These are phyloP conservation scores for Cladosporium oxysporum DNA, from an alignment of 2,329 filamentous ascomycete genomes.

Conservation along the genomic window DNA sequence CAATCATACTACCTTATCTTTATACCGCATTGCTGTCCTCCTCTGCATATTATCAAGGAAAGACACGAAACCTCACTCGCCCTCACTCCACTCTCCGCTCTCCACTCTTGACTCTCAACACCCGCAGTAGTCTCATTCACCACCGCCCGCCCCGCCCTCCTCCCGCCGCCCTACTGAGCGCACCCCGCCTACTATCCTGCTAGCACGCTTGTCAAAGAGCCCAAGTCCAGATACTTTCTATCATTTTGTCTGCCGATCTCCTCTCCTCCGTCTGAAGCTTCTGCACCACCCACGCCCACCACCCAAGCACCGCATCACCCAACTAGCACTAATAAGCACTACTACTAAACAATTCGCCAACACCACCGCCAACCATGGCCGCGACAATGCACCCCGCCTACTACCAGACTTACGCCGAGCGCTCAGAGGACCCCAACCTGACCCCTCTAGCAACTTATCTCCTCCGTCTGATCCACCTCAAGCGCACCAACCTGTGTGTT, in stretches of 20 bases:
- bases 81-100: not conserved
- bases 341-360: not conserved
- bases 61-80: no score
- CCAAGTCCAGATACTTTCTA: not conserved
- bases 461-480: constrained; percentile 51
- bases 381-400: constrained; percentile 36
- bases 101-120: constrained; percentile 3
- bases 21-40: not conserved
- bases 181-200: constrained; percentile 1
- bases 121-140: not conserved
- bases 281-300: not conserved
- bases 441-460: constrained; percentile 52
- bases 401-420: constrained; percentile 47
- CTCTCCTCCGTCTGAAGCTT: constrained; percentile 3
- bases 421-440: constrained; percentile 45
- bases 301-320: not conserved
- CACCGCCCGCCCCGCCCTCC: not conserved
- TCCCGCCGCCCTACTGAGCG: not conserved
- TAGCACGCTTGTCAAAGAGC: not conserved
- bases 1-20: not conserved
- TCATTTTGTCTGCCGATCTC: not conserved
- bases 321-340: not conserved
- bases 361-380: constrained; percentile 9
- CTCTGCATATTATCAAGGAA: no score
- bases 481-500: constrained; percentile 55